Conservation (phyloP, 345 rosid genomes). For the Murraya paniculata region DNA sequence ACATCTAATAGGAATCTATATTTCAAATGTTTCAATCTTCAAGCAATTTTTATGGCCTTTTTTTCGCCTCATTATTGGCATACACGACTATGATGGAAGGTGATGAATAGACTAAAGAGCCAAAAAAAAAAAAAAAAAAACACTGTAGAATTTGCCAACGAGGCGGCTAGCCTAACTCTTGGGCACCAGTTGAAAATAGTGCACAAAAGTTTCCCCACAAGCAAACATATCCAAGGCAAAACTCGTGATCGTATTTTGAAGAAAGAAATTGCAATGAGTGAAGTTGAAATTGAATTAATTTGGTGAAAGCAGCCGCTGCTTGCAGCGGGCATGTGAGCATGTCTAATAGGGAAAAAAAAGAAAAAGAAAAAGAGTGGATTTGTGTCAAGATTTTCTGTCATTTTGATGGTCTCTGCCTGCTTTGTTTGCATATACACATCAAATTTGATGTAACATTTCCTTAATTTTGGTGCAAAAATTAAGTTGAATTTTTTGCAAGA, state of each 20-base stretch:
- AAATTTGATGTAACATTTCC: slow-evolving; percentile 15
- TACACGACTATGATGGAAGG: slow-evolving; percentile 10
- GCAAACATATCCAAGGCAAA: slow-evolving; percentile 8
- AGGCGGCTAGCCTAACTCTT: not conserved
- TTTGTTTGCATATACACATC: not conserved
- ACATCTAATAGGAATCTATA: not conserved
- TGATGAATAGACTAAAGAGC: slow-evolving; percentile 15
- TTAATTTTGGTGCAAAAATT: slow-evolving; percentile 2
- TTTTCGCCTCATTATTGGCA: slow-evolving; percentile 15
- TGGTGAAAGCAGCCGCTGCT: not conserved
- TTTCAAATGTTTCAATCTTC: not conserved
- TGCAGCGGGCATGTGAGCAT: not conserved
- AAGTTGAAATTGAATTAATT: not conserved
- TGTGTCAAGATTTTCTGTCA: not conserved
- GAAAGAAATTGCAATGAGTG: no score
- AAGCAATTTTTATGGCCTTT: not conserved
- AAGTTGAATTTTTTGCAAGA: not conserved
- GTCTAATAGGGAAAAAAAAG: not conserved
- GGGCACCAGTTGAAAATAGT: slow-evolving; percentile 1
- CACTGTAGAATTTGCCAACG: not conserved
- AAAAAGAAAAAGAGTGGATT: not conserved
- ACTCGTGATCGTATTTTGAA: no score
- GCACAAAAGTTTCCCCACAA: not conserved
- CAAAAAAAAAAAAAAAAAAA: no score
- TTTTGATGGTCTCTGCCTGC: slow-evolving; percentile 18